These are phyloP conservation scores for Aspergillus kassunensis DNA, from an alignment of 495 filamentous ascomycete species.

Conservation along the genomic window DNA sequence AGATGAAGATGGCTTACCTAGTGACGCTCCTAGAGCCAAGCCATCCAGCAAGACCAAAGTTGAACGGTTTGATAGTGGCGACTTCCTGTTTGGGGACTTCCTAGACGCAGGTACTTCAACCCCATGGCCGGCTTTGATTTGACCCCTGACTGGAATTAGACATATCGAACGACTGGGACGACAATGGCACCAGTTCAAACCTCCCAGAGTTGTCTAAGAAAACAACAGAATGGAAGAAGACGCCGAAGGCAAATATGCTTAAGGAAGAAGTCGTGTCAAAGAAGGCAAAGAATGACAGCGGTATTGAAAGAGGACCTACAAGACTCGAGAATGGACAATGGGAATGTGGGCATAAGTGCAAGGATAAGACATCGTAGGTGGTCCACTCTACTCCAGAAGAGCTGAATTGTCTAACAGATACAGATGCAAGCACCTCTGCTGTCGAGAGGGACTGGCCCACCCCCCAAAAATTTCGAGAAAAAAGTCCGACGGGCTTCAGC, in stretches of 20 bases:
- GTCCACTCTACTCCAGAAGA: background rate
- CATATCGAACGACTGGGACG: constrained; percentile 9
- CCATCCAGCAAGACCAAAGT: constrained; percentile 3
- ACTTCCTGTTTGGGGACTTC: constrained; percentile 54
- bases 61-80: constrained; percentile 55
- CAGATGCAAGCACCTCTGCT: constrained; percentile 81
- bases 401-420: background rate
- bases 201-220: background rate
- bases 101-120: constrained; percentile 31
- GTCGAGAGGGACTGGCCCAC: constrained; percentile 80
- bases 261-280: constrained; percentile 14
- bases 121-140: background rate
- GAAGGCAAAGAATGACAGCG: constrained; percentile 16
- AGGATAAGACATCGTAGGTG: constrained; percentile 59
- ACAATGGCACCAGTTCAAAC: background rate
- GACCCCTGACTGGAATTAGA: background rate
- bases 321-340: constrained; percentile 79
- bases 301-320: constrained; percentile 38
- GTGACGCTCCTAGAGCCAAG: constrained; percentile 8
- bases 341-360: constrained; percentile 83
- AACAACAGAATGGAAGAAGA: no score
- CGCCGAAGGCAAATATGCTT: background rate
- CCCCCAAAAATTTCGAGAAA: constrained; percentile 58
- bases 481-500: constrained; percentile 8
- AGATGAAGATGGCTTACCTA: background rate